phyloP scores from a whole-genome alignment of 768 basidiomycete genomes.

The Xerocomus spinulosus region DNA sequence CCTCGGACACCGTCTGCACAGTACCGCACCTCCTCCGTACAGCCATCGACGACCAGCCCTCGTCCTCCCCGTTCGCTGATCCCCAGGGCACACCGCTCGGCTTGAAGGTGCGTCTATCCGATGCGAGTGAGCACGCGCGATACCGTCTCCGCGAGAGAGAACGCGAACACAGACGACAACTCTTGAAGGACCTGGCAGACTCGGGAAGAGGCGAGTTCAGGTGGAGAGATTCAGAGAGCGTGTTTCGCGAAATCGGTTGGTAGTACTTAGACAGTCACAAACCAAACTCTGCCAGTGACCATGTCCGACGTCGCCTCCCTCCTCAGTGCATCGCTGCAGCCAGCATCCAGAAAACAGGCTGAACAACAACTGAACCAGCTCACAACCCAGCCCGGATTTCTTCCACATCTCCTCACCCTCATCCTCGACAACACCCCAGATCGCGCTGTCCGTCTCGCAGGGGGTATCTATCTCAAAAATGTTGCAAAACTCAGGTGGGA shows the following conservation, averaged over 20 bases:
- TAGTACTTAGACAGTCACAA: slow-evolving; percentile 11
- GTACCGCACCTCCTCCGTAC: slow-evolving; percentile 4
- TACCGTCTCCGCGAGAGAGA: slow-evolving; percentile 22
- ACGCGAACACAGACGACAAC: slow-evolving; percentile 10
- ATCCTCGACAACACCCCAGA: slow-evolving; percentile 64
- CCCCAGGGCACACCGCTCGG: slow-evolving; percentile 11
- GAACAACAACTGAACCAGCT: slow-evolving; percentile 69
- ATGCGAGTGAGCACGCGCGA: slow-evolving; percentile 21
- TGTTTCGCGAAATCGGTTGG: slow-evolving; percentile 20
- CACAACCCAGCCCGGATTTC: slow-evolving; percentile 73
- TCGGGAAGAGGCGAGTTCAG: slow-evolving; percentile 4
- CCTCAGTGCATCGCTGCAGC: slow-evolving; percentile 67
- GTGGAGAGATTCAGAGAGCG: slow-evolving; percentile 19
- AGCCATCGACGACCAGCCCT: slow-evolving; percentile 2
- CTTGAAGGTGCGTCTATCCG: slow-evolving; percentile 19
- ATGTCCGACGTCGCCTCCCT: slow-evolving; percentile 70
- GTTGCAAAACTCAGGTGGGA: slow-evolving; percentile 83
- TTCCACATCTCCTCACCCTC: slow-evolving; percentile 71
- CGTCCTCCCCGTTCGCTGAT: slow-evolving; percentile 2
- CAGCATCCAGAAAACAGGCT: slow-evolving; percentile 69
- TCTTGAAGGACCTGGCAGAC: neutral
- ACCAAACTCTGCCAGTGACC: slow-evolving; percentile 5
- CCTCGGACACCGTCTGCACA: slow-evolving; percentile 9
- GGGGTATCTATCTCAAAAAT: slow-evolving; percentile 91
- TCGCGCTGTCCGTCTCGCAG: slow-evolving; percentile 73